These are phyloP conservation scores for Filobasidium floriforme DNA, from an alignment of 768 basidiomycete species.

Conservation along the genomic window DNA sequence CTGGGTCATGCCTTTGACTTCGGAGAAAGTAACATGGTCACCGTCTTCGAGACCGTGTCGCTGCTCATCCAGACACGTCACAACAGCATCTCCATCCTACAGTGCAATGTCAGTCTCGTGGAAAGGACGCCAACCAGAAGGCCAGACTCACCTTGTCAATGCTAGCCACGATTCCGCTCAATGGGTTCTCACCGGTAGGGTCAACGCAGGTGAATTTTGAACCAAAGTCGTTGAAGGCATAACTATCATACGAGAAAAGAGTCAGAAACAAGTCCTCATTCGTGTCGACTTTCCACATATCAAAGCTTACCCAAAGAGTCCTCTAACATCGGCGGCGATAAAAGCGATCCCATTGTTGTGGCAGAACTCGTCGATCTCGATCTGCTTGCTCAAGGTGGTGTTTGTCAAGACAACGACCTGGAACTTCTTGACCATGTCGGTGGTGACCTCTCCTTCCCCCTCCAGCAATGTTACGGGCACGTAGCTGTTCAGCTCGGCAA, in stretches of 20 bases:
- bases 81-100: conserved; percentile 61
- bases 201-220: conserved; percentile 90
- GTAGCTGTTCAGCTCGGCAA: conserved; percentile 91
- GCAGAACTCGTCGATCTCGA: conserved; percentile 94
- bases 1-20: conserved; percentile 89
- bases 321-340: conserved; percentile 80
- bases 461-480: conserved; percentile 86
- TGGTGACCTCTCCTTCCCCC: conserved; percentile 65
- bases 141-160: conserved; percentile 49
- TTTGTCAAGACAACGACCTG: conserved; percentile 87
- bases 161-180: conserved; percentile 90
- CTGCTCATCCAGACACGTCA: conserved; percentile 93
- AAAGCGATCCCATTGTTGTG: conserved; percentile 82
- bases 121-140: background rate
- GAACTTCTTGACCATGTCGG: conserved; percentile 65
- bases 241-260: conserved; percentile 49
- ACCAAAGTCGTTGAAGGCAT: conserved; percentile 95
- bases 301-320: conserved; percentile 75
- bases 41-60: conserved; percentile 98
- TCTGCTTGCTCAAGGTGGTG: conserved; percentile 65
- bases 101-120: background rate
- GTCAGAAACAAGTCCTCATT: background rate
- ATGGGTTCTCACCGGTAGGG: conserved; percentile 91
- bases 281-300: background rate
- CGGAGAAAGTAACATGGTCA: conserved; percentile 91